Percentiles rank a stretch among this genome's conserved stretches.
Conservation (phyloP, 179 eudicot genomes). For the Beta macrorhiza region DNA sequence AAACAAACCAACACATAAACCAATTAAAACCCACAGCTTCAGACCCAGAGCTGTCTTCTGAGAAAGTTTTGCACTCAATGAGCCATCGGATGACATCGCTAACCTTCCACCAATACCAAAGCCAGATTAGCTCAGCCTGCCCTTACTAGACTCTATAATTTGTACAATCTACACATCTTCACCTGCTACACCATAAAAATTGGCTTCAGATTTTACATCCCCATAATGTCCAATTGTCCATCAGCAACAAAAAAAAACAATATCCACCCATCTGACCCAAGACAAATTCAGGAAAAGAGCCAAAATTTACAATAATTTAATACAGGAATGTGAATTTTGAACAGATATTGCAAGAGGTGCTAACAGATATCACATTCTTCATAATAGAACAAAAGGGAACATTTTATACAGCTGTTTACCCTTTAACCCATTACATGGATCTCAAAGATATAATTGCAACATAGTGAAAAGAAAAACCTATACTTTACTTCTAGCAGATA, state of each 20-base stretch:
- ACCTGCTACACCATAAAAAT: constrained; percentile 35
- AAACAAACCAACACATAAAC: constrained; percentile 69
- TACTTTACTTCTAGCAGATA: not conserved
- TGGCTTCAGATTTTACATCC: constrained; percentile 5
- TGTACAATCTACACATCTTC: constrained; percentile 36
- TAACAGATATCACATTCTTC: not conserved
- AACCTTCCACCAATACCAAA: constrained; percentile 14
- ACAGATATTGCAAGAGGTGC: not conserved
- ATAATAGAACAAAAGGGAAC: not conserved
- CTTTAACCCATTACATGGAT: constrained; percentile 12
- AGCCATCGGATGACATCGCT: constrained; percentile 53
- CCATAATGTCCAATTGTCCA: constrained; percentile 2
- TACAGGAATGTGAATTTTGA: not conserved
- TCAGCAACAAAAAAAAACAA: not conserved
- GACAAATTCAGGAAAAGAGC: not conserved
- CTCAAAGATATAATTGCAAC: constrained; percentile 21
- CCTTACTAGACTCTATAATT: constrained; percentile 12
- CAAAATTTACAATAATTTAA: not conserved
- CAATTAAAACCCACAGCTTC: constrained; percentile 72
- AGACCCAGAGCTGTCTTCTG: constrained; percentile 54
- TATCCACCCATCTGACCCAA: not conserved
- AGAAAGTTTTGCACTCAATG: constrained; percentile 52
- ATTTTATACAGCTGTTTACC: not conserved
- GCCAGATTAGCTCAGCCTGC: constrained; percentile 7
- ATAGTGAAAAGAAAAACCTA: not conserved